phyloP scores from a whole-genome alignment of 176 grass and related monocot genomes.

The Cenchrus americanus region DNA sequence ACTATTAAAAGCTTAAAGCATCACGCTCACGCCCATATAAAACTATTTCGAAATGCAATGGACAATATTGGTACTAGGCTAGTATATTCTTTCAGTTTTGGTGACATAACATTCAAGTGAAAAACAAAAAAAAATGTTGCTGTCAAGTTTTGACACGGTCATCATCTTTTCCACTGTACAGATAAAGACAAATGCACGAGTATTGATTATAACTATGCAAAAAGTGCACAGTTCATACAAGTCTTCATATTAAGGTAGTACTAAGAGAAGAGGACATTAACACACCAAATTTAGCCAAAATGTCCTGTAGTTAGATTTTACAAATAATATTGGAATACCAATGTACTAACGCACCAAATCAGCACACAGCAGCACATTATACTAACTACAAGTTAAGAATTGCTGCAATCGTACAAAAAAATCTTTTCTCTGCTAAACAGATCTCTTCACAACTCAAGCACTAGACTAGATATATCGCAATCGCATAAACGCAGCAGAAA shows the following conservation, averaged over 20 bases:
- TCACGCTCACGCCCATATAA: not conserved
- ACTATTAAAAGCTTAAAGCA: not conserved
- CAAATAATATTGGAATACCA: not conserved
- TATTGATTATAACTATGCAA: conserved; percentile 4
- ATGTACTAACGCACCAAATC: not conserved
- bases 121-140: not conserved
- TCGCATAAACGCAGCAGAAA: conserved; percentile 6
- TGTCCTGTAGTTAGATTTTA: not conserved
- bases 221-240: not conserved
- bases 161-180: conserved; percentile 15
- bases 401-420: not conserved
- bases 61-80: not conserved
- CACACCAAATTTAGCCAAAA: not conserved
- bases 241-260: not conserved
- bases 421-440: conserved; percentile 1
- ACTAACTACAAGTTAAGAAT: not conserved
- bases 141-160: not conserved
- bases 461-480: not conserved
- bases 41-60: not conserved
- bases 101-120: not conserved
- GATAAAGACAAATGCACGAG: not conserved
- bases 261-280: not conserved
- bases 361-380: not conserved
- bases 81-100: conserved; percentile 4
- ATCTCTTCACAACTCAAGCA: conserved; percentile 13